phyloP scores from a whole-genome alignment of 1,139 yeast species.

The Yamadazyma atmosphaerica region DNA sequence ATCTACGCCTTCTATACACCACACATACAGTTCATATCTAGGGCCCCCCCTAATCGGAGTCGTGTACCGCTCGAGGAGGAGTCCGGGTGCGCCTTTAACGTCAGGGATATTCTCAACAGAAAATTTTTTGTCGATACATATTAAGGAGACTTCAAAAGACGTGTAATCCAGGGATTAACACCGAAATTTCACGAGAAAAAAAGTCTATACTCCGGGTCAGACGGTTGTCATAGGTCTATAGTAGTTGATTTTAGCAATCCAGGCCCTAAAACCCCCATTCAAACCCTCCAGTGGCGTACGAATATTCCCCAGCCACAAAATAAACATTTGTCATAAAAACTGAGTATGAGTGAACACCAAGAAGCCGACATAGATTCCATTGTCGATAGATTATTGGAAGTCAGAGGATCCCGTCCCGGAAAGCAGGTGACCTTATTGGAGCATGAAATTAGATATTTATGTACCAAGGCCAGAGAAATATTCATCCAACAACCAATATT shows the following conservation, averaged over 20 bases:
- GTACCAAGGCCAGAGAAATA: conserved; percentile 97
- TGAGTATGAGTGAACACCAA: conserved; percentile 55
- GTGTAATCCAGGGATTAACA: background rate
- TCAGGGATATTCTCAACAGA: conserved; percentile 3
- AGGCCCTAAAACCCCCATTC: no score
- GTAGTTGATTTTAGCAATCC: background rate
- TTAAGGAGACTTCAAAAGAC: conserved; percentile 1
- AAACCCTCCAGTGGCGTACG: no score
- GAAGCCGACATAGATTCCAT: conserved; percentile 97
- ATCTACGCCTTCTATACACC: background rate
- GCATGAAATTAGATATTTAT: conserved; percentile 89
- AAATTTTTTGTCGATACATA: conserved; percentile 3
- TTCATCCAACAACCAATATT: conserved; percentile 96
- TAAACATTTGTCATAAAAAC: no score
- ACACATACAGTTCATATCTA: background rate
- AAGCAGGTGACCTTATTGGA: conserved; percentile 93
- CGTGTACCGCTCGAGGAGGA: no score
- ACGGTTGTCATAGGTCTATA: background rate
- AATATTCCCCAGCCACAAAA: no score
- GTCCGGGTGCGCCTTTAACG: background rate
- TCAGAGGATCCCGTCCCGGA: conserved; percentile 97
- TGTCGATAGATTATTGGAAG: conserved; percentile 94
- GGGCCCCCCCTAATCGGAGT: no score
- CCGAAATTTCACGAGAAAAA: background rate
- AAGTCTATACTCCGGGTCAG: background rate